Evolutionary conservation across 306 rosid genomes (phyloP), one percentile per base, ranked within the genome.

Genomic region (Cucumis melo): DNA sequence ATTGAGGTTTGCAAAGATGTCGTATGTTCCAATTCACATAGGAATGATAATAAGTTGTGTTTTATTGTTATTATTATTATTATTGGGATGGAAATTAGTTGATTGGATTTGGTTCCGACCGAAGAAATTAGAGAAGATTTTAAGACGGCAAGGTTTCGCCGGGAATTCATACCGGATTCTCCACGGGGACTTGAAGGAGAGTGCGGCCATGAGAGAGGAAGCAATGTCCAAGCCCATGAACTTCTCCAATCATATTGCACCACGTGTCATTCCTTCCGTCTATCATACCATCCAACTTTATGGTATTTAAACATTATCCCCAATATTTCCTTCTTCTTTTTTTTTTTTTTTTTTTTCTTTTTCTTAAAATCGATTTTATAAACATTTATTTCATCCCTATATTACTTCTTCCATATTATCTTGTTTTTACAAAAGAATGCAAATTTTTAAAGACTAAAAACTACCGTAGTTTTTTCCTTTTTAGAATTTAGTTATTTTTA

Each of bases 191-290:
- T 5, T 61, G 78, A 83, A 77, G 50, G 81, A 79, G 2, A 60
- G 58, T 20, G 17, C 53, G 0, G 29, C 11, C 5, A 11, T 79
- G 79, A 14, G 36, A 5, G 9, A 46, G 7, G 21, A 82, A 53
- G 89, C 87, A 1, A 46, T 8, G 4, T 81, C 85, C 9, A 77
- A 81, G 34, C 87, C 87, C 64, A 79, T 81, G 72, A 77, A 27
- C 13, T 78, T 77, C 41, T 62, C 68, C 41, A 32, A 62, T 15
- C 5, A 62, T 62, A 62, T 62, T 62, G 42, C 68, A 14, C 68
- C 68, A 29, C 41, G 68, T 16, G 16, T 32, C 3, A 29, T 3
- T 24, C 68, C 68, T 7, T 62, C 68, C 13, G 1, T 27, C 0
- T 7, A 62, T 29, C 41, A 24, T 12, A 62, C 42, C 41, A 62